phyloP scores from a whole-genome alignment of 306 rosid genomes.

The Pueraria montana region DNA sequence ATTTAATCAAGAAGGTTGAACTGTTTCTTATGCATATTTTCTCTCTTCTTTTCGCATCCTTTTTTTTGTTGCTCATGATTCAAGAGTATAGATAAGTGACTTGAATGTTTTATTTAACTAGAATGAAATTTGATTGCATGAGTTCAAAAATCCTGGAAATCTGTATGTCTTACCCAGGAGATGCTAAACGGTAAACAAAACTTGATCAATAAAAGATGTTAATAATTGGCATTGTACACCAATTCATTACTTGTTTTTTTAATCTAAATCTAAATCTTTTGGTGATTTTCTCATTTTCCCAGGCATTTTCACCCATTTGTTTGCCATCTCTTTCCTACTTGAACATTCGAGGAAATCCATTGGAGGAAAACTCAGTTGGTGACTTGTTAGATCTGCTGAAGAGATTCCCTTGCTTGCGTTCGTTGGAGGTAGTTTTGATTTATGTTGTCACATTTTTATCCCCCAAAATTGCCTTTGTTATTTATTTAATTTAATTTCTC shows the following conservation, averaged over 20 bases:
- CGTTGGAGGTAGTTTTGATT: constrained; percentile 74
- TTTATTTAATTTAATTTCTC: constrained; percentile 11
- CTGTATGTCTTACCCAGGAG: not conserved
- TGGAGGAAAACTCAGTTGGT: constrained; percentile 67
- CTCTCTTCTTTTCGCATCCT: constrained; percentile 15
- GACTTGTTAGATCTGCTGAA: constrained; percentile 69
- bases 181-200: constrained; percentile 15
- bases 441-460: constrained; percentile 17
- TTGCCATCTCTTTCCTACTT: constrained; percentile 79
- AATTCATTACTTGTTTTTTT: constrained; percentile 31
- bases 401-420: constrained; percentile 70
- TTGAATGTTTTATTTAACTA: constrained; percentile 4
- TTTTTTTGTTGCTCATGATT: constrained; percentile 1
- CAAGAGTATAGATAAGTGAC: not conserved
- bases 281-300: constrained; percentile 24
- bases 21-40: constrained; percentile 30
- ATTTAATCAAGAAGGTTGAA: constrained; percentile 69
- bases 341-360: constrained; percentile 80
- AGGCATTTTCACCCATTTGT: constrained; percentile 76
- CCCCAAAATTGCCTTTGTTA: constrained; percentile 6
- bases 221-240: not conserved
- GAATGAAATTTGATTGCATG: constrained; percentile 12
- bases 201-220: constrained; percentile 1
- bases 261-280: constrained; percentile 27
- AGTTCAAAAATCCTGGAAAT: constrained; percentile 34